Percentiles rank a stretch among this genome's conserved stretches.
Conservation (phyloP, 345 rosid species). For the Eucalyptus sp. region DNA sequence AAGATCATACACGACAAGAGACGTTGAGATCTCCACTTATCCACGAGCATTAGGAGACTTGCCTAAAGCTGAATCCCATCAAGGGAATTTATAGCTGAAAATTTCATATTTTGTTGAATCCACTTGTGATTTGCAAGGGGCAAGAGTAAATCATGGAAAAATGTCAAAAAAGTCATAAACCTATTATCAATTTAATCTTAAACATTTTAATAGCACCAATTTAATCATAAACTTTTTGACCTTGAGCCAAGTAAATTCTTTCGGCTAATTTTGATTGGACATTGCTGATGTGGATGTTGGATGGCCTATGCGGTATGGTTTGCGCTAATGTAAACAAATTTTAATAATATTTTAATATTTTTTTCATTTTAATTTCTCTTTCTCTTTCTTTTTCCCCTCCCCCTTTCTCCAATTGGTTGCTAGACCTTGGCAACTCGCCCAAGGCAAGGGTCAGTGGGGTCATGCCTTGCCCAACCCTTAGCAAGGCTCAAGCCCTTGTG, state of each 20-base stretch:
- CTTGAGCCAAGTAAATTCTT: too few species aligned
- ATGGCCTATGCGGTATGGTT: accelerated
- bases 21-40: neutral
- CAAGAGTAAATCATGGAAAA: too few species aligned
- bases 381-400: neutral
- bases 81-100: neutral
- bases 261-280: too few species aligned
- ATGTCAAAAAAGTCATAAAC: too few species aligned
- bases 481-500: too few species aligned
- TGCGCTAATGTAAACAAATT: accelerated
- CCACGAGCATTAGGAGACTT: neutral
- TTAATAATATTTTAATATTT: too few species aligned
- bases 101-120: neutral
- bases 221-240: too few species aligned
- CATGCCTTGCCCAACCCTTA: neutral
- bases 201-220: too few species aligned
- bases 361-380: too few species aligned
- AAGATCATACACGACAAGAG: neutral
- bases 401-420: accelerated
- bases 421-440: too few species aligned
- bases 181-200: neutral
- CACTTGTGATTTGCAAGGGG: neutral
- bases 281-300: too few species aligned
- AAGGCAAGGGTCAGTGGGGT: neutral
- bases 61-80: neutral